Evolutionary conservation across 768 basidiomycete species (phyloP).

Genomic region (Hygrocybe punicea): DNA sequence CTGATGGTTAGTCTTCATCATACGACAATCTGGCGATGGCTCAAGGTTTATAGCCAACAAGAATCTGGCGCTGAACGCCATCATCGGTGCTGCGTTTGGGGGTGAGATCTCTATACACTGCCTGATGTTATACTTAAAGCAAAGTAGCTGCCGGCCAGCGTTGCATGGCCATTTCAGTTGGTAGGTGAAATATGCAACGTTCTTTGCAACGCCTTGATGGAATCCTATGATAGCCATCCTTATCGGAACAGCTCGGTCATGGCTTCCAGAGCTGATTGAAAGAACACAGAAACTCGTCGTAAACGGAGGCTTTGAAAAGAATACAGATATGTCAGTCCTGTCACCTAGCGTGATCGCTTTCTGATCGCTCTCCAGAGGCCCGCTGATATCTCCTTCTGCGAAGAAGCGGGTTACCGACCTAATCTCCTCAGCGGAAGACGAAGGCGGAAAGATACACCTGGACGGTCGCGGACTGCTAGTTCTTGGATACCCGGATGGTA

Average conservation of each 20-base stretch:
- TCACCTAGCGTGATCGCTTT: not conserved
- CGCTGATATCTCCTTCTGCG: slow-evolving; percentile 78
- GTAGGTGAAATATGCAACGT: slow-evolving; percentile 39
- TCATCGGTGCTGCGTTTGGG: slow-evolving; percentile 92
- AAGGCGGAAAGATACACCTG: slow-evolving; percentile 83
- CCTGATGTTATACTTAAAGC: slow-evolving; percentile 5
- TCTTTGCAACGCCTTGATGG: not conserved
- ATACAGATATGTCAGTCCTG: slow-evolving; percentile 70
- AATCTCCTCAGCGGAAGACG: slow-evolving; percentile 67
- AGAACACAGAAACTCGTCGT: slow-evolving; percentile 77
- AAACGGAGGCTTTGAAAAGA: slow-evolving; percentile 85
- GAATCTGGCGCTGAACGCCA: slow-evolving; percentile 86
- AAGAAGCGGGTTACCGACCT: slow-evolving; percentile 72
- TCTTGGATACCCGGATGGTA: slow-evolving; percentile 76
- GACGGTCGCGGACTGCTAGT: slow-evolving; percentile 77
- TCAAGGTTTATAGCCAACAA: slow-evolving; percentile 66
- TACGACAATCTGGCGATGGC: not conserved
- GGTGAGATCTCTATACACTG: slow-evolving; percentile 39
- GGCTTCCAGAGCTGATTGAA: slow-evolving; percentile 85
- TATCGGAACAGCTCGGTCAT: slow-evolving; percentile 73
- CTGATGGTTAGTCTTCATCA: slow-evolving; percentile 62
- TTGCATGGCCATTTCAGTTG: slow-evolving; percentile 95
- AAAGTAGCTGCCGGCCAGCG: slow-evolving; percentile 85
- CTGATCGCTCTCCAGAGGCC: slow-evolving; percentile 47
- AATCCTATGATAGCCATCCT: slow-evolving; percentile 51